A percentile compares a stretch with the other conserved stretches of the same genome.
Evolutionary conservation across 345 rosid genomes (phyloP).

Genomic region (Isatis tinctoria): DNA sequence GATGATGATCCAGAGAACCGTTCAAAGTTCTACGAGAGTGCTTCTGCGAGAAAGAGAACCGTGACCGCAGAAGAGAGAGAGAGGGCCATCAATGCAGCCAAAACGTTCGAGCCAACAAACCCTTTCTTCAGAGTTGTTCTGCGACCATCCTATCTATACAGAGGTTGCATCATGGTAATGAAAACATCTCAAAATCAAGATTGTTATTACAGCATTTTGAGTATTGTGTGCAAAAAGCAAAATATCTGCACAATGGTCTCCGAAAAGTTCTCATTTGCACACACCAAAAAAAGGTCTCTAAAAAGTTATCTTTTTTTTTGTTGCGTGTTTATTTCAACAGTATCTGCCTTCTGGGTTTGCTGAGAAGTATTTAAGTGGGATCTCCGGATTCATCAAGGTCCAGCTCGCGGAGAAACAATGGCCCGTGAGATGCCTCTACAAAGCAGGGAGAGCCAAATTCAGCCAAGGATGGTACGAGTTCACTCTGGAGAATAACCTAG

Average conservation of each 20-base stretch:
- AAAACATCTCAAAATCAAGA: not conserved
- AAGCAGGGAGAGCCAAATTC: slow-evolving; percentile 80
- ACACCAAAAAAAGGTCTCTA: too few species aligned
- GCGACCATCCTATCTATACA: slow-evolving; percentile 75
- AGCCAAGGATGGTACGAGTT: slow-evolving; percentile 96
- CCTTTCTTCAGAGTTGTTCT: slow-evolving; percentile 86
- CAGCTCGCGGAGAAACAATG: slow-evolving; percentile 75
- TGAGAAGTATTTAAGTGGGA: slow-evolving; percentile 72
- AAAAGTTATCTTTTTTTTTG: not conserved
- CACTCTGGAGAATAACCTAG: slow-evolving; percentile 70
- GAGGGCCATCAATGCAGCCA: slow-evolving; percentile 65
- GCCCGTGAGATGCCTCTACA: slow-evolving; percentile 87
- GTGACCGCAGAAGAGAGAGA: slow-evolving; percentile 81
- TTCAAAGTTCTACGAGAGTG: slow-evolving; percentile 69
- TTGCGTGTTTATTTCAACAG: slow-evolving; percentile 36
- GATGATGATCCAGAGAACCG: slow-evolving; percentile 50
- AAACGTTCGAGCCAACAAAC: slow-evolving; percentile 70
- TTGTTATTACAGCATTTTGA: not conserved
- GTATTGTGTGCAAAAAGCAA: not conserved
- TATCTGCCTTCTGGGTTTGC: slow-evolving; percentile 87
- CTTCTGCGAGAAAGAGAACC: slow-evolving; percentile 72
- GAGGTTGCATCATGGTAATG: slow-evolving; percentile 81
- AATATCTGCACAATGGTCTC: not conserved
- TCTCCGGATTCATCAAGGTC: slow-evolving; percentile 77
- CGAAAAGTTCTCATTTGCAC: not conserved